phyloP scores from a whole-genome alignment of 495 filamentous ascomycete species.

The Podospora anserina region DNA sequence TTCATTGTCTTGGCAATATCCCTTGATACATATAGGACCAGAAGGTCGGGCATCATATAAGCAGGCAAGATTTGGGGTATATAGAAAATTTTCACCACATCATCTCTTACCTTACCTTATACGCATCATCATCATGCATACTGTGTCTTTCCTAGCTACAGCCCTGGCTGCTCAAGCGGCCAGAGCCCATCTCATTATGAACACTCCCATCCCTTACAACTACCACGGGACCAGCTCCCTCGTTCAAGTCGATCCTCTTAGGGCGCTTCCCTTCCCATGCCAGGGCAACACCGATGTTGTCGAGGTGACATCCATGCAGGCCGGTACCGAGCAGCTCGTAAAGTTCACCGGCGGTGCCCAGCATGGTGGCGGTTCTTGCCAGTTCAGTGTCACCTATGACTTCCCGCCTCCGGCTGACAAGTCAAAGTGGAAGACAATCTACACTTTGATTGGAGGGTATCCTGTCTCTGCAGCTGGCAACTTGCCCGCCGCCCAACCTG shows the following conservation, averaged over 20 bases:
- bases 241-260: constrained; percentile 27
- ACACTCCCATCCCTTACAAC: constrained; percentile 39
- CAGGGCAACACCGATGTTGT: constrained; percentile 47
- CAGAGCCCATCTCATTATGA: constrained; percentile 29
- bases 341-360: constrained; percentile 60
- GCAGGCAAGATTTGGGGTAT: too few species aligned
- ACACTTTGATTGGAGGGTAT: constrained; percentile 74
- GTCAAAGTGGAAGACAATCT: constrained; percentile 68
- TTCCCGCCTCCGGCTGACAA: constrained; percentile 49
- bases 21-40: not conserved
- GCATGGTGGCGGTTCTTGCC: constrained; percentile 84
- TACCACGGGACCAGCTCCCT: constrained; percentile 24
- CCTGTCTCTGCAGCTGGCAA: constrained; percentile 49
- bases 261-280: constrained; percentile 76
- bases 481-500: constrained; percentile 32
- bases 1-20: not conserved
- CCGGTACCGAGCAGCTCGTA: constrained; percentile 52
- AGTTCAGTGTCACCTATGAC: constrained; percentile 76
- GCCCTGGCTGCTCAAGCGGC: constrained; percentile 13
- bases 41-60: not conserved
- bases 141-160: not conserved
- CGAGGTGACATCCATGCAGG: constrained; percentile 35
- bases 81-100: not conserved
- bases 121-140: not conserved
- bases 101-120: not conserved